Evolutionary conservation across 345 rosid genomes (phyloP).

Genomic region (Linum usitatissimum): DNA sequence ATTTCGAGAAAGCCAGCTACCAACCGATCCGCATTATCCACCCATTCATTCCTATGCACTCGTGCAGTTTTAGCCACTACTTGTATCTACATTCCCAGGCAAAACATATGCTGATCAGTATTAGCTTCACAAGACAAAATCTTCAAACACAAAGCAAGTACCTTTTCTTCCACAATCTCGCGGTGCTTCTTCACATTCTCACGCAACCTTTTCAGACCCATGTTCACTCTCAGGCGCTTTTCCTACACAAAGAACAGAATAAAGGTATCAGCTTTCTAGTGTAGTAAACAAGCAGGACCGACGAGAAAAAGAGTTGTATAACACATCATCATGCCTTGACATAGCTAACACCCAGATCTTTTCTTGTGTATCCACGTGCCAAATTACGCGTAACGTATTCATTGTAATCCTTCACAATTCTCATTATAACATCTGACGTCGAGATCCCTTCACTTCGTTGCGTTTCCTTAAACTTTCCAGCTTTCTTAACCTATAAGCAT

Average conservation of each 20-base stretch:
- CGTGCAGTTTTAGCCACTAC: conserved; percentile 53
- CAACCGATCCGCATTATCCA: conserved; percentile 52
- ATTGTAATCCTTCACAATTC: conserved; percentile 63
- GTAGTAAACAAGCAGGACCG: not conserved
- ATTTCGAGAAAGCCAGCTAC: conserved; percentile 67
- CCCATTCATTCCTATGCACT: conserved; percentile 47
- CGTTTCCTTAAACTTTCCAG: conserved; percentile 58
- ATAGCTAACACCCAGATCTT: conserved; percentile 59
- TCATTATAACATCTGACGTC: conserved; percentile 61
- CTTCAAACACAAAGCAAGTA: not conserved
- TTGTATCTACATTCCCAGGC: conserved; percentile 34
- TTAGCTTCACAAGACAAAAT: no score
- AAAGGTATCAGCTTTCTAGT: not conserved
- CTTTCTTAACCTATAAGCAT: conserved; percentile 31
- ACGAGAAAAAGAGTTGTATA: not conserved
- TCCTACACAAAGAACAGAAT: conserved; percentile 27
- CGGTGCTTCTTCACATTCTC: conserved; percentile 66
- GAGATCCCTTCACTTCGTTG: conserved; percentile 66
- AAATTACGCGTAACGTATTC: conserved; percentile 60
- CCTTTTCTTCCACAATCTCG: conserved; percentile 39
- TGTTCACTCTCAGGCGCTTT: conserved; percentile 55
- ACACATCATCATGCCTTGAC: conserved; percentile 35
- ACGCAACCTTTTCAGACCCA: conserved; percentile 40
- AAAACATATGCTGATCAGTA: not conserved
- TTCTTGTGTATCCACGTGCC: conserved; percentile 60